Percentiles rank a stretch among this genome's conserved stretches.
phyloP scores from a whole-genome alignment of 2,329 filamentous ascomycete genomes.

The Bisporella sp. region DNA sequence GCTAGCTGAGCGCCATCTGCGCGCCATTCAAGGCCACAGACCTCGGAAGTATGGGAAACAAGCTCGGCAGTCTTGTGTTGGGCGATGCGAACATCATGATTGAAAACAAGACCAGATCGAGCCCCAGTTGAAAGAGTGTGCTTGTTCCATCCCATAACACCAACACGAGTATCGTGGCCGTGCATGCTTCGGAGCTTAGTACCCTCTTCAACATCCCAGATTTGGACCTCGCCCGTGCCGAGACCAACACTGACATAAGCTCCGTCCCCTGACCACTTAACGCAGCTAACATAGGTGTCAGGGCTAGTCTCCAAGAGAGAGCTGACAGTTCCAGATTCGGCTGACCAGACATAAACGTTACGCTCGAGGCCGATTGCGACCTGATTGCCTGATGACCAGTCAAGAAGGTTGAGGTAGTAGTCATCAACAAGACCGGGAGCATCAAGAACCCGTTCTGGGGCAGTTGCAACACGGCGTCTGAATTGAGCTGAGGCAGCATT shows the following conservation, averaged over 20 bases:
- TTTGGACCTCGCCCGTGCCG: conserved; percentile 93
- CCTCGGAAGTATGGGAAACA: conserved; percentile 93
- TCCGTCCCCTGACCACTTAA: conserved; percentile 97
- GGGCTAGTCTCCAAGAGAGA: conserved; percentile 80
- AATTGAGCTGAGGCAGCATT: conserved; percentile 73
- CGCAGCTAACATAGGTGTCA: conserved; percentile 95
- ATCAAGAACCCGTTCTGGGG: conserved; percentile 92
- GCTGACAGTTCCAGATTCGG: conserved; percentile 83
- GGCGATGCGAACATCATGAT: conserved; percentile 96
- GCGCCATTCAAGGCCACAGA: conserved; percentile 97
- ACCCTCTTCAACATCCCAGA: conserved; percentile 95
- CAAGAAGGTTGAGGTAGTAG: conserved; percentile 97
- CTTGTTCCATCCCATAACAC: conserved; percentile 99
- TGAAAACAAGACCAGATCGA: conserved; percentile 90
- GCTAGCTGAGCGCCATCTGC: conserved; percentile 94
- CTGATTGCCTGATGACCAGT: conserved; percentile 97
- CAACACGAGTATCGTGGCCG: conserved; percentile 91
- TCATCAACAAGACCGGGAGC: conserved; percentile 94
- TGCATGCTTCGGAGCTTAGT: conserved; percentile 98
- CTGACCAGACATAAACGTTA: conserved; percentile 97
- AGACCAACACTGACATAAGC: conserved; percentile 95
- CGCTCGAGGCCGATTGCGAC: conserved; percentile 96
- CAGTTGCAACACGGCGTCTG: conserved; percentile 85
- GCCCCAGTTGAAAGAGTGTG: conserved; percentile 93
- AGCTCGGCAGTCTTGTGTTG: conserved; percentile 98